Evolutionary conservation across 495 filamentous ascomycete species (phyloP).

Genomic region (Aspergillus biplanus): DNA sequence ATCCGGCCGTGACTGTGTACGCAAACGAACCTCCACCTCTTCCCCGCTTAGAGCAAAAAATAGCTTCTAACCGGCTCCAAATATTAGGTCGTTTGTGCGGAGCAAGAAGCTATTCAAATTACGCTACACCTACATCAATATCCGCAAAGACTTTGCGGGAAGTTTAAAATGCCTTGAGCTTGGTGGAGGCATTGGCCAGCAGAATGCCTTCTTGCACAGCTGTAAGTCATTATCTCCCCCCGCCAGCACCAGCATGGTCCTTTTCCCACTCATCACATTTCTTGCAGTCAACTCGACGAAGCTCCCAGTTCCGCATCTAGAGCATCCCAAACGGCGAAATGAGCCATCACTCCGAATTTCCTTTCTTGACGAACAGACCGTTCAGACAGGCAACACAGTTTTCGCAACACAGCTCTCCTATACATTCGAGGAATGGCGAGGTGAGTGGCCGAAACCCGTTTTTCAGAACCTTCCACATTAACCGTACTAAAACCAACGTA

Average conservation of each 20-base stretch:
- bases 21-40: slow-evolving; percentile 11
- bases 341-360: slow-evolving; percentile 45
- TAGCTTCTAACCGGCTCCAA: background rate
- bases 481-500: background rate
- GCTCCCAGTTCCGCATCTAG: slow-evolving; percentile 49
- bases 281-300: slow-evolving; percentile 42
- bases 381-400: slow-evolving; percentile 44
- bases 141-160: slow-evolving; percentile 46
- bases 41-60: background rate
- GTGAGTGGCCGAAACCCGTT: slow-evolving; percentile 25
- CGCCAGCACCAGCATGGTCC: background rate
- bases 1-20: slow-evolving; percentile 46
- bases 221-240: slow-evolving; percentile 33
- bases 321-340: slow-evolving; percentile 43
- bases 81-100: slow-evolving; percentile 46
- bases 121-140: slow-evolving; percentile 47
- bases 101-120: slow-evolving; percentile 46
- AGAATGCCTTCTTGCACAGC: slow-evolving; percentile 45
- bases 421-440: slow-evolving; percentile 49
- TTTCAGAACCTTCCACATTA: background rate
- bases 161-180: slow-evolving; percentile 45
- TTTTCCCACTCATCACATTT: background rate
- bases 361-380: slow-evolving; percentile 51
- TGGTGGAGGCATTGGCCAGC: slow-evolving; percentile 44
- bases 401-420: slow-evolving; percentile 51